These are phyloP conservation scores for Iberis pinnata DNA, from an alignment of 345 rosid genomes.

Conservation along the genomic window DNA sequence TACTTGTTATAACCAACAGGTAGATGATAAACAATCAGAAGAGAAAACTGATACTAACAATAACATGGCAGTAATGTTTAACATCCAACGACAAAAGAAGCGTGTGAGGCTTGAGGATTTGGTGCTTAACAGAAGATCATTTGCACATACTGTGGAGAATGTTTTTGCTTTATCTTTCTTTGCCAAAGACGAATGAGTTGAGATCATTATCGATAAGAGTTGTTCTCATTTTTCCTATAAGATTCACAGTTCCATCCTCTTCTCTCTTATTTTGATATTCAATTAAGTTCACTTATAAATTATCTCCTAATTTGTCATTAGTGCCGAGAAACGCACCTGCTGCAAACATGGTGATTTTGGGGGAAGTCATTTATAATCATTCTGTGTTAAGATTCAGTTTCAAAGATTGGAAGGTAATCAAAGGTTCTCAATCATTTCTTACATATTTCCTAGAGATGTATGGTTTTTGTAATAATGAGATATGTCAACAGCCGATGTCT, in stretches of 20 bases:
- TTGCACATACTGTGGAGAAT: too few relatives aligned
- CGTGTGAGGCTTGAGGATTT: too few relatives aligned
- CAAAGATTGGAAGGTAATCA: constrained; percentile 80
- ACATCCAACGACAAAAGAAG: too few relatives aligned
- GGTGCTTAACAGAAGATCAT: too few relatives aligned
- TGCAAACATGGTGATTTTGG: constrained; percentile 44
- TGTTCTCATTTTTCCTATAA: constrained; percentile 70
- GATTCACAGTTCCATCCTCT: constrained; percentile 22
- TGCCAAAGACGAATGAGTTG: constrained; percentile 77
- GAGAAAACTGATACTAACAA: too few relatives aligned
- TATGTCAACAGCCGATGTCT: too few relatives aligned
- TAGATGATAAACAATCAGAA: too few relatives aligned
- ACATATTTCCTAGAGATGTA: constrained; percentile 1
- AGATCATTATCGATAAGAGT: constrained; percentile 45
- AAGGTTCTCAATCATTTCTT: background rate
- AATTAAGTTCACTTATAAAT: too few relatives aligned
- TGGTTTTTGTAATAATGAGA: too few relatives aligned
- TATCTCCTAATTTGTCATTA: too few relatives aligned
- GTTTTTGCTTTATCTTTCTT: constrained; percentile 84
- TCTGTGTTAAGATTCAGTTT: constrained; percentile 84
- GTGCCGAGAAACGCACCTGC: constrained; percentile 82
- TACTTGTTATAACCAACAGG: too few relatives aligned
- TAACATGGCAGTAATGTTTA: too few relatives aligned
- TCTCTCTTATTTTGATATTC: constrained; percentile 2
- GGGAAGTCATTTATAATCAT: constrained; percentile 58